Evolutionary conservation across 495 filamentous ascomycete genomes (phyloP), one percentile per base, ranked within the genome.

Genomic region (Hypoxylon lienhwacheense): DNA sequence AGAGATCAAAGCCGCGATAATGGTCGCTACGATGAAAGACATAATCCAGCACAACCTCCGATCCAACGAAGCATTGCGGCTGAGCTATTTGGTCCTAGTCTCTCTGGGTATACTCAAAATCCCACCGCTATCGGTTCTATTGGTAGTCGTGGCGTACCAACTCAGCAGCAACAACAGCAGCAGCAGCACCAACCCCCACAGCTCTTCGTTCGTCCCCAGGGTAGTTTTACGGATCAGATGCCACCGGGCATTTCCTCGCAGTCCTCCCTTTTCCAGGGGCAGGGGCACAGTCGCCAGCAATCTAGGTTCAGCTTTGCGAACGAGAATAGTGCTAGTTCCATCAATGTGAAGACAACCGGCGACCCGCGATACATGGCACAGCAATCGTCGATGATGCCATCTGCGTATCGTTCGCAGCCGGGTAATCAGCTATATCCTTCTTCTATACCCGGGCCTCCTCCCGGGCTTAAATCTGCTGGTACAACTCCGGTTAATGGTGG

Each of bases 391-490:
- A 87, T 93, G 83, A 90, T 97, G 87, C 91, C 91, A 12, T 80
- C 85, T 14, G 74, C 75, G 7, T 80, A 81, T 34, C 74, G 80
- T 66, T 84, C 66, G 68, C 88, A 76, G 70, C 81, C 61, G 66
- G 77, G 76, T 51, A 77, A 70, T 55, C 85, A 84, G 59, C 85
- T 82, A 62, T 89, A 84, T 64, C 75, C 78, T 35, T 76, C 74
- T 8, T 80, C 82, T 11, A 88, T 96, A 45, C 89, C 93, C 64
- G 91, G 91, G 3, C 93, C 93, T 11, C 95, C 95, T 39, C 95
- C 95, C 1, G 95, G 95, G 2, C 79, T 99, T 44, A 97, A 99
- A 74, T 90, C 91, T 3, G 88, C 90, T 1, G 90, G 90, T 22
- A 96, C 91, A 7, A 92, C 93, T 39, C 93, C 93, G 4, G 65